Conservation (phyloP, 495 filamentous ascomycete species). For the Tuber borchii region DNA sequence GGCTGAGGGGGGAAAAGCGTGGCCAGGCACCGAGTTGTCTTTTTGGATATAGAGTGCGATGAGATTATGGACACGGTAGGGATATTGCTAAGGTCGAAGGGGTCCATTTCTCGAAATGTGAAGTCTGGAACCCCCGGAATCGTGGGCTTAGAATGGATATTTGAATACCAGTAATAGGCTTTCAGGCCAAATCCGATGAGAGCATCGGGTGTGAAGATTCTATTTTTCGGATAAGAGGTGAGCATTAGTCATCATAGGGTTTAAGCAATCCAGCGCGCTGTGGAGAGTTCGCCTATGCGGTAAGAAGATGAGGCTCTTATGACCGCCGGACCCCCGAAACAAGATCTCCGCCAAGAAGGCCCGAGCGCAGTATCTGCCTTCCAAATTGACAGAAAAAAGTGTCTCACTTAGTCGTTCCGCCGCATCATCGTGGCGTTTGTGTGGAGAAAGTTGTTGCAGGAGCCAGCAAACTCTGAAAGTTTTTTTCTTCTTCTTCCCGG, state of each 20-base stretch:
- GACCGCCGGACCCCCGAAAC: conserved; percentile 12
- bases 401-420: conserved; percentile 25
- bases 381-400: conserved; percentile 7
- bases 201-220: neutral
- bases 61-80: conserved; percentile 33
- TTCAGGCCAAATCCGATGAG: neutral
- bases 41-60: conserved; percentile 30
- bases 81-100: conserved; percentile 12
- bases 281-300: neutral
- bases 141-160: neutral
- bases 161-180: neutral
- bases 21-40: conserved; percentile 31
- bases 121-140: neutral
- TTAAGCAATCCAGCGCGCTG: neutral
- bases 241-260: neutral
- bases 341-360: conserved; percentile 24
- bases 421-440: conserved; percentile 21
- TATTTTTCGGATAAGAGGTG: neutral
- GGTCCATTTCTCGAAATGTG: neutral
- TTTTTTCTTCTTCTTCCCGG: neutral
- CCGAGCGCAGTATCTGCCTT: neutral
- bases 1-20: conserved; percentile 30
- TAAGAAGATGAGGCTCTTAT: conserved; percentile 20
- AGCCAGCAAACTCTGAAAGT: neutral
- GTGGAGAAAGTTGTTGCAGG: neutral